Conservation (phyloP, 495 filamentous ascomycete genomes). For the Wilcoxina mikolae region DNA sequence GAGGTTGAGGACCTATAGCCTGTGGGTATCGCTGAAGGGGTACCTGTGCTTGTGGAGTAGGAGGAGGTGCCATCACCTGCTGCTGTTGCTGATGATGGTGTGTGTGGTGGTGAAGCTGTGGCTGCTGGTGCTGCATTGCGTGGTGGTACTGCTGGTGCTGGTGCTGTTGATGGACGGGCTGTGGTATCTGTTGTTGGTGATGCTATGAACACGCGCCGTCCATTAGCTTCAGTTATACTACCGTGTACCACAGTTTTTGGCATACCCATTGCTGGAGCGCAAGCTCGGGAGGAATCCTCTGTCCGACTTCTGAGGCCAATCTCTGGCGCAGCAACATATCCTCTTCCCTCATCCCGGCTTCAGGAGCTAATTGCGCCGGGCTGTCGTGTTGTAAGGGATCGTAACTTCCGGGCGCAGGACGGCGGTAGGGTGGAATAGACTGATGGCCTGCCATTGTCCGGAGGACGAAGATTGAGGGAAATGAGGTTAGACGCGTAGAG, state of each 20-base stretch:
- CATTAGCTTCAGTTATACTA: too few relatives aligned
- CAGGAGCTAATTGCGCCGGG: too few relatives aligned
- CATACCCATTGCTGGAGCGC: conserved; percentile 3
- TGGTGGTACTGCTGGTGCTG: conserved; percentile 7
- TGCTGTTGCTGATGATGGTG: not conserved
- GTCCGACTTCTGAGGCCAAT: conserved; percentile 12
- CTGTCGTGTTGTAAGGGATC: too few relatives aligned
- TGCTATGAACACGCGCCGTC: not conserved
- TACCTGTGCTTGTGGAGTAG: not conserved
- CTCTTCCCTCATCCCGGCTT: conserved; percentile 15
- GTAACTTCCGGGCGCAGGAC: too few relatives aligned
- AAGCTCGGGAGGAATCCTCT: conserved; percentile 8
- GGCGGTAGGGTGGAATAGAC: too few relatives aligned
- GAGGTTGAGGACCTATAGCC: too few relatives aligned
- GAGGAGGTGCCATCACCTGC: not conserved
- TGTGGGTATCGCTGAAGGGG: not conserved
- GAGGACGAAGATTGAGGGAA: too few relatives aligned
- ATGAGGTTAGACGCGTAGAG: too few relatives aligned
- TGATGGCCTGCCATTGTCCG: too few relatives aligned
- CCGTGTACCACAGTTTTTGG: conserved; percentile 3
- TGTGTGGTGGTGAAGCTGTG: not conserved
- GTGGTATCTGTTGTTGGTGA: conserved; percentile 3
- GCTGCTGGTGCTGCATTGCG: not conserved
- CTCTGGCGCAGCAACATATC: conserved; percentile 22
- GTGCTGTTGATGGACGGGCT: conserved; percentile 5